Conservation (phyloP, 2,329 filamentous ascomycete genomes). For the Paracorniculantispora psalliotae region DNA sequence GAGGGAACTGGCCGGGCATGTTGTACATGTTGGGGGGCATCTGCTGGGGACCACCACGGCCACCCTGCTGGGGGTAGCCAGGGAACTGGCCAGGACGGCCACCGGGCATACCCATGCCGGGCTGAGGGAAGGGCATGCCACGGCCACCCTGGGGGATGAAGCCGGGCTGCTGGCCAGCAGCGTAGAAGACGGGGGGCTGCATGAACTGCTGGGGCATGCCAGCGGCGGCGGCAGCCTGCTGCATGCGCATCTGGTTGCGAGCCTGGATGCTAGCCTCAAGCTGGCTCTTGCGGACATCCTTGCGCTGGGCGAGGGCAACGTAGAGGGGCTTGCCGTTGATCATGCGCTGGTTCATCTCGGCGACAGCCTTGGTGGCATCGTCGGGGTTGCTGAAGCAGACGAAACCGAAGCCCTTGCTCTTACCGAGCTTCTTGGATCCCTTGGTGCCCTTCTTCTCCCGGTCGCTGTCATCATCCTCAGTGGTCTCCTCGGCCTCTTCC, state of each 20-base stretch:
- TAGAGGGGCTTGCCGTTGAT: conserved; percentile 94
- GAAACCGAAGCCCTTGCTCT: conserved; percentile 99
- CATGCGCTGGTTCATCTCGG: conserved; percentile 99
- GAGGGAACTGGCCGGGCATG: conserved; percentile 74
- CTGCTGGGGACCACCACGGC: conserved; percentile 83
- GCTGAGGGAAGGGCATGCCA: conserved; percentile 62
- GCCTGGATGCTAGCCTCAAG: conserved; percentile 99
- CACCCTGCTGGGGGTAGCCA: conserved; percentile 78
- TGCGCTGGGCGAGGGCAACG: conserved; percentile 95
- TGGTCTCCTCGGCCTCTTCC: conserved; percentile 37
- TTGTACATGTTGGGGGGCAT: conserved; percentile 84
- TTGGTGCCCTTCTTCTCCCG: conserved; percentile 56
- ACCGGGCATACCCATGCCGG: conserved; percentile 61
- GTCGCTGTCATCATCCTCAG: conserved; percentile 40
- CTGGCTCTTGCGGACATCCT: conserved; percentile 99
- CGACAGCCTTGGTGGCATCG: conserved; percentile 97
- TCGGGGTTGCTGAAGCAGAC: conserved; percentile 99
- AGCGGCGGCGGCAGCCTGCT: conserved; percentile 87
- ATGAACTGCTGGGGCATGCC: conserved; percentile 86
- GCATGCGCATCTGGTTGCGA: conserved; percentile 96
- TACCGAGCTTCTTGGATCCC: conserved; percentile 68
- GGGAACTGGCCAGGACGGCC: conserved; percentile 85
- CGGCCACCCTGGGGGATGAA: conserved; percentile 62
- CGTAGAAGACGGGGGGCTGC: conserved; percentile 89
- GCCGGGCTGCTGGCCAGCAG: conserved; percentile 70